These are phyloP conservation scores for Papilionanthe hybrid DNA, from an alignment of 116 monocot species.

Conservation along the genomic window DNA sequence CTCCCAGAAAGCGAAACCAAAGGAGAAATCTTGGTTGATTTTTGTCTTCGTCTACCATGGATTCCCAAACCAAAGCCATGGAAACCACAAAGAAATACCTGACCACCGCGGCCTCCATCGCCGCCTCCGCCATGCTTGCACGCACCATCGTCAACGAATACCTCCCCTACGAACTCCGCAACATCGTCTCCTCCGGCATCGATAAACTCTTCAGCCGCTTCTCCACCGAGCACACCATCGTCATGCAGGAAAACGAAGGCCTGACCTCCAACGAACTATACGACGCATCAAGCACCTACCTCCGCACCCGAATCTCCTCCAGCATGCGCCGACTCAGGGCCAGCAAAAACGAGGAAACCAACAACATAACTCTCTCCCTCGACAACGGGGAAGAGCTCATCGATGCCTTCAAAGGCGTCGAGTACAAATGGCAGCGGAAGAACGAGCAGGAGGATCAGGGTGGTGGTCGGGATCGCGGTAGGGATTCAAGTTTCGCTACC, in stretches of 20 bases:
- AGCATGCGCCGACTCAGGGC: constrained; percentile 21
- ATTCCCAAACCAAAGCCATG: background rate
- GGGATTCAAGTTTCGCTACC: too few relatives aligned
- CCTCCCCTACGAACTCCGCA: constrained; percentile 20
- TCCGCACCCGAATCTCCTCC: constrained; percentile 21
- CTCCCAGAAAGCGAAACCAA: background rate
- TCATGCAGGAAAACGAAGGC: constrained; percentile 28
- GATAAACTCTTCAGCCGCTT: constrained; percentile 8
- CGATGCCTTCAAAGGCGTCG: constrained; percentile 35
- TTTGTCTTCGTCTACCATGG: background rate
- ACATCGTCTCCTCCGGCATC: constrained; percentile 10
- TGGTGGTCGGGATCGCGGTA: background rate
- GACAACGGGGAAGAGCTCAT: constrained; percentile 36
- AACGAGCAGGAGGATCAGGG: constrained; percentile 1
- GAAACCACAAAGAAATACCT: constrained; percentile 2
- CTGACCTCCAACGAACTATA: constrained; percentile 22
- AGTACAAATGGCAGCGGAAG: constrained; percentile 36
- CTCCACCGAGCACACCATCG: constrained; percentile 20
- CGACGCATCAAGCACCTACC: constrained; percentile 17
- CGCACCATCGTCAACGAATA: constrained; percentile 21
- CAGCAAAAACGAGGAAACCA: constrained; percentile 14
- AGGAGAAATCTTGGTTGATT: background rate
- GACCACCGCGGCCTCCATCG: constrained; percentile 16
- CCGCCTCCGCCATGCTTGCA: constrained; percentile 23
- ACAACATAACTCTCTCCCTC: constrained; percentile 16